phyloP scores from a whole-genome alignment of 306 rosid genomes.

The Prunus mira region DNA sequence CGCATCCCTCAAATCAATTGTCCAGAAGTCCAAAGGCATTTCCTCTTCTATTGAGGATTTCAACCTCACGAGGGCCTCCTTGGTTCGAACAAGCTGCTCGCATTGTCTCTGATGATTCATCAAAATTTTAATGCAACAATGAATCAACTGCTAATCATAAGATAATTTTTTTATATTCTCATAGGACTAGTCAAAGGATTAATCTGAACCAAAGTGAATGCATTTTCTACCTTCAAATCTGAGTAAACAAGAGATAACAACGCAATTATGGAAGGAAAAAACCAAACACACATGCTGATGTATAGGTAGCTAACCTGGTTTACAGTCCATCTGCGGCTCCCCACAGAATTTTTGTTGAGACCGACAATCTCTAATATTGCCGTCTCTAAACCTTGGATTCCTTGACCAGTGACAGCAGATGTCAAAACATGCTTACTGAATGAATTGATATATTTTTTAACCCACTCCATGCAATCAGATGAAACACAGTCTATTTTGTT shows the following conservation, averaged over 20 bases:
- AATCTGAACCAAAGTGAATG: background rate
- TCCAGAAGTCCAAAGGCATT: conserved; percentile 90
- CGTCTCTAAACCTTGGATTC: conserved; percentile 70
- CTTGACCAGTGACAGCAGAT: conserved; percentile 90
- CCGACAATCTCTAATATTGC: conserved; percentile 77
- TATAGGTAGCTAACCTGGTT: conserved; percentile 60
- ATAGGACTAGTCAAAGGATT: background rate
- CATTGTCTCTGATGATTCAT: conserved; percentile 77
- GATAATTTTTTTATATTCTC: too few relatives aligned
- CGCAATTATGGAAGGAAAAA: background rate
- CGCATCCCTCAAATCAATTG: conserved; percentile 90
- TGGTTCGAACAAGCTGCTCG: conserved; percentile 88
- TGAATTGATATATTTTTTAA: conserved; percentile 18
- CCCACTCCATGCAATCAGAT: conserved; percentile 40
- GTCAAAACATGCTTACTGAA: conserved; percentile 74
- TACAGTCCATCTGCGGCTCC: conserved; percentile 86
- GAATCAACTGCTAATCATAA: background rate
- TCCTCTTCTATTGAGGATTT: conserved; percentile 74
- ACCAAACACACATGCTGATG: background rate
- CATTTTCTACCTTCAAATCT: background rate
- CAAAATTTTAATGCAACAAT: conserved; percentile 9
- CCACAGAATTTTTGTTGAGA: conserved; percentile 56
- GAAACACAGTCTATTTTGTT: conserved; percentile 77
- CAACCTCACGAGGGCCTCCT: conserved; percentile 76
- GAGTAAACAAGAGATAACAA: background rate